Evolutionary conservation across 2,329 filamentous ascomycete species (phyloP).

Genomic region (Stachybotrys chlorohalonatus): DNA sequence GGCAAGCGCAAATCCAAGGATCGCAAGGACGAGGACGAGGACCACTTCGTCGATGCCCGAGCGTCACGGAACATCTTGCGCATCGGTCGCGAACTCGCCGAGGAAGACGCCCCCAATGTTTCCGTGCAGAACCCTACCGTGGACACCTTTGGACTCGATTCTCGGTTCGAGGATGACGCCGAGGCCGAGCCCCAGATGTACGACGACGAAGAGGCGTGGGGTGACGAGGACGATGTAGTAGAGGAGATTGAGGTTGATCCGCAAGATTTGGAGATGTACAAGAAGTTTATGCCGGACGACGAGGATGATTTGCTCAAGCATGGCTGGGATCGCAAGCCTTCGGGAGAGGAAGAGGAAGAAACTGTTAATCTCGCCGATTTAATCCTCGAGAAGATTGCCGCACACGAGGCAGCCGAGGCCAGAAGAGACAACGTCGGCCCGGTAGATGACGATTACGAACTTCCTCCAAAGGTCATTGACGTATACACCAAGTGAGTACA

Average conservation of each 20-base stretch:
- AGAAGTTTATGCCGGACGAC: constrained; percentile 72
- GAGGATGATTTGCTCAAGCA: constrained; percentile 66
- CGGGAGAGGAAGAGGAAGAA: constrained; percentile 33
- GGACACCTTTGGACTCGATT: constrained; percentile 69
- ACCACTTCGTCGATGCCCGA: constrained; percentile 76
- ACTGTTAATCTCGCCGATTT: constrained; percentile 82
- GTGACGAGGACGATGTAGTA: constrained; percentile 65
- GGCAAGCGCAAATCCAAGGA: constrained; percentile 61
- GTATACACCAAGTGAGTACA: constrained; percentile 73
- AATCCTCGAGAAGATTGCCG: constrained; percentile 89
- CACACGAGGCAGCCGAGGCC: constrained; percentile 66
- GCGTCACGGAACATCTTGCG: constrained; percentile 81
- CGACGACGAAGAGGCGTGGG: constrained; percentile 60
- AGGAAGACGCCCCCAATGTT: constrained; percentile 54
- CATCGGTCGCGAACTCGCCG: constrained; percentile 79
- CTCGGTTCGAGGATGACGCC: constrained; percentile 54
- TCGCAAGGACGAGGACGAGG: constrained; percentile 50
- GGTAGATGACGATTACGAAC: constrained; percentile 72
- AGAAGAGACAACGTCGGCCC: constrained; percentile 33
- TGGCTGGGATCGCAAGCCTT: constrained; percentile 41
- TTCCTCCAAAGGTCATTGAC: constrained; percentile 86
- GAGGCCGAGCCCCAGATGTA: constrained; percentile 32
- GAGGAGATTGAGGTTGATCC: constrained; percentile 78
- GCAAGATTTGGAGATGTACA: constrained; percentile 80
- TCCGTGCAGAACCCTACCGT: constrained; percentile 30